These are phyloP conservation scores for Ulmus americana DNA, from an alignment of 331 rosid species.

Conservation along the genomic window DNA sequence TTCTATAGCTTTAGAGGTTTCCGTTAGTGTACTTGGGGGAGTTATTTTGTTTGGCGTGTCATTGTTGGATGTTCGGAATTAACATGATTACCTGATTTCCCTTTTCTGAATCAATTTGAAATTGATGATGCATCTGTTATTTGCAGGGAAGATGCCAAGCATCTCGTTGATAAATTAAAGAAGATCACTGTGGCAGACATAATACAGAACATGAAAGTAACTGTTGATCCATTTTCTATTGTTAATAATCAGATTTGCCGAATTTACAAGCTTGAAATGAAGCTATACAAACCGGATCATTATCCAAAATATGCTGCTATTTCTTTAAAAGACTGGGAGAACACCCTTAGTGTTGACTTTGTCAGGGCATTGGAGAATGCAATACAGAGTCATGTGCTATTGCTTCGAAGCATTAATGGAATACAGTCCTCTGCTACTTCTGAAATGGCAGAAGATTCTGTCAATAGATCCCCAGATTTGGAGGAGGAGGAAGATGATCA, in stretches of 20 bases:
- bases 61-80: background rate
- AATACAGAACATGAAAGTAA: conserved; percentile 59
- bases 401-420: conserved; percentile 68
- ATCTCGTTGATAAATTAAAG: conserved; percentile 67
- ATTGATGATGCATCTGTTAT: conserved; percentile 21
- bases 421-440: conserved; percentile 35
- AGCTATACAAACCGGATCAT: conserved; percentile 54
- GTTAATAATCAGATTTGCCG: conserved; percentile 38
- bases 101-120: background rate
- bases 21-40: background rate
- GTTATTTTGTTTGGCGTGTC: background rate
- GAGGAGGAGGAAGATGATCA: conserved; percentile 35
- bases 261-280: conserved; percentile 68
- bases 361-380: conserved; percentile 75
- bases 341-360: conserved; percentile 47
- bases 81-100: background rate
- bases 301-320: conserved; percentile 49
- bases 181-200: conserved; percentile 82
- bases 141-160: conserved; percentile 58
- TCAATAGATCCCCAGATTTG: conserved; percentile 25
- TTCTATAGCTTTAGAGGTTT: background rate
- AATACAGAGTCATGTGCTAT: conserved; percentile 48
- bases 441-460: conserved; percentile 40
- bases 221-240: conserved; percentile 43
- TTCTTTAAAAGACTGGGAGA: conserved; percentile 57